Base-by-base conservation (phyloP, 2,329 filamentous ascomycete species). In the Colletotrichum scovillei region DNA sequence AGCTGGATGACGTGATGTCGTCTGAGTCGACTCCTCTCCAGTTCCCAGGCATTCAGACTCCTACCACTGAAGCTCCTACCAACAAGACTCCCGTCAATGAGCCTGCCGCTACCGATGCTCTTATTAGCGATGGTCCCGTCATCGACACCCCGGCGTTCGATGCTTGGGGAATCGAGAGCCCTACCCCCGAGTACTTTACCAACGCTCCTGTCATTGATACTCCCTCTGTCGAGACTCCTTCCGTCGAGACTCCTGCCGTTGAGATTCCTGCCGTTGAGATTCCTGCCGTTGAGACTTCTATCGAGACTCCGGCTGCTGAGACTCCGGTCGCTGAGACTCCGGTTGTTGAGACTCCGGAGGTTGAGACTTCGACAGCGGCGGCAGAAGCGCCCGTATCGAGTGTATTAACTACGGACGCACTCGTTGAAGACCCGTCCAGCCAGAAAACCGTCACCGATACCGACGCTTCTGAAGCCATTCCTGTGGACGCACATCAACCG, bases 21-120 rank as follows among this genome's bases (percentile, higher is more conserved):
- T 30, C 42, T 32, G 73, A 67, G 60, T 72, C 28, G 63, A 53
- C 65, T 49, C 46, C 49, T 59, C 28, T 65, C 14, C 63, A 65
- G 16, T 56, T 52, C 49, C 52, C 63, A n/a, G 62, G 62, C 1
- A 3, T 35, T 4, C 62, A 53, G 46, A 63, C 62, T 11, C 67
- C 19, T 24, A 26, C 30, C 22, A 24, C 62, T 35, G 63, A 72
- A 38, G 35, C 60, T 16, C 24, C 60, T 8, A 32, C 22, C 53
- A 59, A 19, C 22, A 66, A 63, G 22, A 4, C 69, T 19, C 30
- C 35, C 4, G 11, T 9, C 24, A 11, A 16, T 0, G 46, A 65
- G 32, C 24, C 22, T 24, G 22, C 52, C 9, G 16, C 53, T 8
- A 8, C 49, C 32, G 52, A 56, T 28, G 24, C 4, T 19, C 63